Base-by-base conservation (phyloP, 2,329 filamentous ascomycete species). In the Scolecobasidium constrictum region DNA sequence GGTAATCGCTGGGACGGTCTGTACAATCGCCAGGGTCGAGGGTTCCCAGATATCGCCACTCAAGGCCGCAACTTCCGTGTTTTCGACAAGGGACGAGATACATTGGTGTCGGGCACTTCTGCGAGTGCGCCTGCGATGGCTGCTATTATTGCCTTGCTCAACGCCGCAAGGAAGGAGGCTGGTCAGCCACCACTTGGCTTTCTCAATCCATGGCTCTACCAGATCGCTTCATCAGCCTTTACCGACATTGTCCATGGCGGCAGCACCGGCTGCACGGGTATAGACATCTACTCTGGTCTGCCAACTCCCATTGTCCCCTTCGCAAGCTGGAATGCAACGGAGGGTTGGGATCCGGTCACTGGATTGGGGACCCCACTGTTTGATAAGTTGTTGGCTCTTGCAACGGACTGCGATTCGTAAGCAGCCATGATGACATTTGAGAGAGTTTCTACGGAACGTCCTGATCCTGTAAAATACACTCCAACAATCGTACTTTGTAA, bases 191-290 rank as follows among this genome's bases (percentile, higher is more conserved):
- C 63, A 0, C 53, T 75, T 43, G 73, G 73, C 0, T 75, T 74
- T 60, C 47, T 76, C 22, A 76, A 76, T 47, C 72, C 72, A 0
- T 73, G 68, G 66, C 52, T 76, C 2, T 77, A 76, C 50, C 17
- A 23, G 3, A 46, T 42, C 13, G 51, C 49, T 5, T 40, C 22
- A 21, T 21, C 34, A 12, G 52, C 44, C 3, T 41, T 56, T 22
- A 54, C 41, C 22, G 53, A 56, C 19, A 49, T 56, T 60, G 55
- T 56, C 2, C 36, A 44, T 1, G 63, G 63, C 15, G 54, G 51
- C 7, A 54, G 54, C 21, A 50, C 38, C 6, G 63, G 63, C 3
- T 66, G 63, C 49, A 35, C 28, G 2, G 43, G 43, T 4, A 16
- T 19, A 16, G 42, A 44, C 17, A 21, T 20, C 11, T 44, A 5